These are phyloP conservation scores for Lunasporangiospora selenospora DNA, from an alignment of 192 early-diverging fungal genomes.

Conservation along the genomic window DNA sequence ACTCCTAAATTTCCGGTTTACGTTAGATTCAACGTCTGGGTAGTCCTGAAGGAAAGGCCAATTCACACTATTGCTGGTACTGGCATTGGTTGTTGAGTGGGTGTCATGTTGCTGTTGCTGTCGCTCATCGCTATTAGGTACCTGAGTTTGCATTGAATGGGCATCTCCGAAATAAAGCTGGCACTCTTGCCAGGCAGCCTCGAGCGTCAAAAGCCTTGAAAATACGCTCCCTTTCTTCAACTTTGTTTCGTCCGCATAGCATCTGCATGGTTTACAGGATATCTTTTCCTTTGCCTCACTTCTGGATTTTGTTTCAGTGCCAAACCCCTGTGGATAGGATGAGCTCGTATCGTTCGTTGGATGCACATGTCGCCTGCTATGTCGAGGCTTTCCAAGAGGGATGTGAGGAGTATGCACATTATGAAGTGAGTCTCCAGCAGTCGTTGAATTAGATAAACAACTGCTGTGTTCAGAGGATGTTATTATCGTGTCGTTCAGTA, in stretches of 20 bases:
- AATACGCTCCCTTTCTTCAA: slow-evolving; percentile 22
- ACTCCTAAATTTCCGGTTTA: slow-evolving; percentile 33
- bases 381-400: too few relatives aligned
- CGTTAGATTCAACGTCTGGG: slow-evolving; percentile 35
- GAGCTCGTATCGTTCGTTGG: not conserved
- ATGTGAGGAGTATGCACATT: too few relatives aligned
- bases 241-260: not conserved
- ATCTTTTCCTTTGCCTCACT: too few relatives aligned
- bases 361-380: too few relatives aligned
- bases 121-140: too few relatives aligned
- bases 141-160: not conserved
- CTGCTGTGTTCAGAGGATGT: too few relatives aligned
- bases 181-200: slow-evolving; percentile 45
- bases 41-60: slow-evolving; percentile 8
- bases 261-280: slow-evolving; percentile 5
- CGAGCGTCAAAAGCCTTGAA: slow-evolving; percentile 27
- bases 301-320: too few relatives aligned
- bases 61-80: not conserved
- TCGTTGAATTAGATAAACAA: too few relatives aligned
- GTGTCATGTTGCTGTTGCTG: not conserved
- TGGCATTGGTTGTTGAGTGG: not conserved
- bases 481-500: too few relatives aligned
- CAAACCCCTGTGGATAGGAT: not conserved
- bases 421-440: too few relatives aligned
- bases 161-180: slow-evolving; percentile 34